Evolutionary conservation across 1,284 basidiomycete genomes (phyloP), one percentile per base, ranked within the genome.

Genomic region (Leccinum fuscescens): DNA sequence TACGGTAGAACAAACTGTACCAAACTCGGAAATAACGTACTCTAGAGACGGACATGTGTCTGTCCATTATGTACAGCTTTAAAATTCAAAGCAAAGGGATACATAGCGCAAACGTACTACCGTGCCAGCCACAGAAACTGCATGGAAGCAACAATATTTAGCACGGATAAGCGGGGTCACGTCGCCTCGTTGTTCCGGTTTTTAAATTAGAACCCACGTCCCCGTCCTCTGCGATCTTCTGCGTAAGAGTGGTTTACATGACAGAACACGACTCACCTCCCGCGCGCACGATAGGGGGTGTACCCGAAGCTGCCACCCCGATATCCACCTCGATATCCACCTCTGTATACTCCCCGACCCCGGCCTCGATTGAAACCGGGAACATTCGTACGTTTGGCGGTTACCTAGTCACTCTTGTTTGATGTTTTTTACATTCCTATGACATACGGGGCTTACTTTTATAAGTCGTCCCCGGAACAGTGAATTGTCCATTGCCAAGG

Each of bases 401-500:
- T 93, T 56, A 97, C 94, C 93, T 95, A 56, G 8, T 31, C 58
- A 54, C 24, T 27, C 20, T 58, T n/a, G 54, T 55, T 54, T 52
- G 54, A 55, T 42, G 49, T 12, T 15, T 49, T 60, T 52, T 48
- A 55, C 24, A 20, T 53, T 42, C 51, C 7, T 54, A 53, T 29
- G 58, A 35, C 58, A 55, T 20, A 54, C 29, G 49, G 54, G 55
- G 52, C 62, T 64, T 64, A 94, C 95, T 80, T 96, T 96, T 75
- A 99, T 90, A 72, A 96, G 77, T 64, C 96, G 86, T 33, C 94
- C 95, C 56, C 92, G 86, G 84, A 99, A 98, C 69, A 96, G 78
- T 33, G 92, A 95, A 70, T 98, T 96, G 77, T 99, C 94, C 80
- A 99, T 85, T n/a, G 95, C 89, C 66, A 96, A 73, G 17, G 97